These are phyloP conservation scores for Colletotrichum tofieldiae DNA, from an alignment of 2,329 filamentous ascomycete genomes.

Conservation along the genomic window DNA sequence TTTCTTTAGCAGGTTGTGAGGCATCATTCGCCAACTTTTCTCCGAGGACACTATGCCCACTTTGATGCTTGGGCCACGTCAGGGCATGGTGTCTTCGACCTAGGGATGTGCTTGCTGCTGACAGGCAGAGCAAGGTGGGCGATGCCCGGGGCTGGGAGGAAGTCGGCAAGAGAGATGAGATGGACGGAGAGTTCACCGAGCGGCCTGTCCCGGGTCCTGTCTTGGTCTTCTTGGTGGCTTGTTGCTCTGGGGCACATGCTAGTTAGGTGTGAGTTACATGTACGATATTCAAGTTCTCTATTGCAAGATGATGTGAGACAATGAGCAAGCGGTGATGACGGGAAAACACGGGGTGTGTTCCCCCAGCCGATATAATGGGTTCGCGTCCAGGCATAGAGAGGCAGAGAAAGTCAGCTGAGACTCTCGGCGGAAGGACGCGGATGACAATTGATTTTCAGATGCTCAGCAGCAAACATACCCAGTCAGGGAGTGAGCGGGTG, in stretches of 20 bases:
- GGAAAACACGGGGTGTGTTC: not conserved
- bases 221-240: not conserved
- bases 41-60: not conserved
- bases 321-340: not conserved
- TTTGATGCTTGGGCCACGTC: not conserved
- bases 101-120: not conserved
- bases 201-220: conserved; percentile 18
- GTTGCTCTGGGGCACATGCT: not conserved
- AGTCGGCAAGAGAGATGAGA: conserved; percentile 4
- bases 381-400: not conserved
- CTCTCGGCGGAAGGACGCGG: not conserved
- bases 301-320: conserved; percentile 1
- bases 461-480: not conserved
- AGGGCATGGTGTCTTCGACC: not conserved
- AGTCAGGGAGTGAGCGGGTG: not conserved
- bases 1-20: not conserved
- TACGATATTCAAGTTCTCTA: not conserved
- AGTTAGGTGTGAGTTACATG: not conserved
- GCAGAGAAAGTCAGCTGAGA: conserved; percentile 5
- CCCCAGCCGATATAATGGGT: not conserved
- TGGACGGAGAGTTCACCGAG: conserved; percentile 24
- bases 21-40: not conserved
- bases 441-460: not conserved
- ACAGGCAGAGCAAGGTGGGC: not conserved
- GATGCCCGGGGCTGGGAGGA: not conserved